Base-by-base conservation (phyloP, 139 green algal genomes). In the Chlamydomonas eustigma region DNA sequence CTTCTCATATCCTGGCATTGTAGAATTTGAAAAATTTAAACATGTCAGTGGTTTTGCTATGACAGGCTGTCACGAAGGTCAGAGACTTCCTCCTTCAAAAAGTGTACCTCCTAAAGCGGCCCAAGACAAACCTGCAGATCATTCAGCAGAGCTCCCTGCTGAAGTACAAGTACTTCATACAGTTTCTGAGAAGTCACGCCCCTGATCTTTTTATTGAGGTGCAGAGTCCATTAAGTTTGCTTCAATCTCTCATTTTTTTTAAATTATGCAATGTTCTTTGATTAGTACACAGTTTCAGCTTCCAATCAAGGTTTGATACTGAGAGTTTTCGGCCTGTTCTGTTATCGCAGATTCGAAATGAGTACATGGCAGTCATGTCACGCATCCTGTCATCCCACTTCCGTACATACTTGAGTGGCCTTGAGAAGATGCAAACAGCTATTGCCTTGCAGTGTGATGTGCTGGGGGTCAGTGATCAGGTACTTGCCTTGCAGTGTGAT, bases 121-220 rank as follows among this genome's bases (percentile, higher is more conserved):
- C 95, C 67, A 95, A 95, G 82, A 98, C 95, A 67, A 98, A 98
- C 87, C 88, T 98, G 70, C 81, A 87, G 81, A 91, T 92, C 82
- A 90, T 97, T 73, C 93, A 98, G 90, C 92, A 98, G 86, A 94
- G 86, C 44, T 84, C 91, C 69, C 88, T 99, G 83, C 88, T 97
- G 22, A 93, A 91, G 82, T 90, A 94, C 81, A 93, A 92, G 78
- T 89, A 92, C 80, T 87, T 94, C 71, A 80, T 91, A 24, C 58
- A 80, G 44, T 97, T 97, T 83, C 80, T 95, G 71, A 71, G 79
- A 18, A 38, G 88, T 32, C 86, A 94, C 33, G 89, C 83, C 0
- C 76, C 67, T 3, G 89, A 94, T 65, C 87, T 97, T 31, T 92
- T 93, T 35, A 51, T n/a, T 0, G 94, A 97, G 83, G 87, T 92